These are phyloP conservation scores for Nemophila menziesii DNA, from an alignment of 257 asterid species.

Conservation along the genomic window DNA sequence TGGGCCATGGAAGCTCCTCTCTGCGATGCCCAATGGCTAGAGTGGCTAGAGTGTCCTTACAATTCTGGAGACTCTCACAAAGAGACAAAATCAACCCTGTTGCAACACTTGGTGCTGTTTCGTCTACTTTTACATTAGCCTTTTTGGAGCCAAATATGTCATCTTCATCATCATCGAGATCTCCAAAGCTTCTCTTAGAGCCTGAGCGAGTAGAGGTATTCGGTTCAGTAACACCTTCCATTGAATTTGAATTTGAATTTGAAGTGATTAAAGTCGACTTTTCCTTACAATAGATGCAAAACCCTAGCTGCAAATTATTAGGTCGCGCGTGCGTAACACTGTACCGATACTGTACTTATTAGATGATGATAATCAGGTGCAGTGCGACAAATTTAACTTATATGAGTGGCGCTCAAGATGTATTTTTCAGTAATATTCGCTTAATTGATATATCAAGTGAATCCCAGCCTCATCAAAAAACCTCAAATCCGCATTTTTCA, in stretches of 20 bases:
- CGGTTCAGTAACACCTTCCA: conserved; percentile 50
- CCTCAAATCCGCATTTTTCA: too few relatives aligned
- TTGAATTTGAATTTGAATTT: conserved; percentile 53
- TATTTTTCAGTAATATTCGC: too few relatives aligned
- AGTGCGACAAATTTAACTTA: background rate
- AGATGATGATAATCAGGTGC: background rate
- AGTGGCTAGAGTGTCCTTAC: conserved; percentile 64
- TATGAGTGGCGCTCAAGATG: background rate
- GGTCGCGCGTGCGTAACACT: background rate
- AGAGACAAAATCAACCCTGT: conserved; percentile 89
- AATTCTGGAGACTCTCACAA: conserved; percentile 84
- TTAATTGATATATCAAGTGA: too few relatives aligned
- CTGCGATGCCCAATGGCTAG: conserved; percentile 97
- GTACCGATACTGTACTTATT: background rate
- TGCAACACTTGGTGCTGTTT: conserved; percentile 81
- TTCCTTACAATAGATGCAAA: too few relatives aligned
- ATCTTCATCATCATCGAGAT: conserved; percentile 82
- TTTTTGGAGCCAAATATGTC: conserved; percentile 85
- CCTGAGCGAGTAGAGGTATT: conserved; percentile 44
- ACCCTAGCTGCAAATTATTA: background rate
- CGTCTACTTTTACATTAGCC: conserved; percentile 63
- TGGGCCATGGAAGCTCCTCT: conserved; percentile 97
- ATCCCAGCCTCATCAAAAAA: too few relatives aligned
- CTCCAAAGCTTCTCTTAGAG: conserved; percentile 65
- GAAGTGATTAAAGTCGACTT: background rate